Conservation (phyloP, 2,329 filamentous ascomycete genomes). For the Botrytis byssoidea region DNA sequence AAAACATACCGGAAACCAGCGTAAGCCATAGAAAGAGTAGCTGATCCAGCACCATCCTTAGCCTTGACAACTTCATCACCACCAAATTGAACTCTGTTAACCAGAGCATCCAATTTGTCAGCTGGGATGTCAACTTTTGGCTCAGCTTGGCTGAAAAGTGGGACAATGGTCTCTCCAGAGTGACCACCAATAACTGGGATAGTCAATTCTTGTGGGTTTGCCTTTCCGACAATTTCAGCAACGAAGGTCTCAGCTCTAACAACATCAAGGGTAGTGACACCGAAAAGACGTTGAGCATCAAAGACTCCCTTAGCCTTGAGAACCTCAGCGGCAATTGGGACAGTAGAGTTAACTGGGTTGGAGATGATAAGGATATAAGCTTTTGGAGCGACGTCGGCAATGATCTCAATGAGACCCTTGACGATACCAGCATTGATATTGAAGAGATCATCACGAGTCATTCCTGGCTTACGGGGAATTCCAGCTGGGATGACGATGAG, state of each 20-base stretch:
- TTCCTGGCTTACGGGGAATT: constrained; percentile 91
- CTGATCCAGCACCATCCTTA: constrained; percentile 96
- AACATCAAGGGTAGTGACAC: constrained; percentile 98
- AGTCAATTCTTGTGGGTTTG: constrained; percentile 48
- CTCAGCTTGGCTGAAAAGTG: constrained; percentile 88
- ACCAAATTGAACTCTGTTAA: constrained; percentile 97
- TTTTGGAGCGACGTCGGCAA: constrained; percentile 81
- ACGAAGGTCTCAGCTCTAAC: constrained; percentile 98
- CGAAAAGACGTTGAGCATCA: constrained; percentile 98
- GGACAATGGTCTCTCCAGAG: constrained; percentile 97
- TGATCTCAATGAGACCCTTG: constrained; percentile 94
- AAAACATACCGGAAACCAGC: constrained; percentile 78
- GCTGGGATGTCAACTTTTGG: constrained; percentile 73
- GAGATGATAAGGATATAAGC: constrained; percentile 97
- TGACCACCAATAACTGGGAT: constrained; percentile 96
- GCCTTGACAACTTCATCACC: constrained; percentile 99
- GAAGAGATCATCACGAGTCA: constrained; percentile 99
- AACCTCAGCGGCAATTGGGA: constrained; percentile 95
- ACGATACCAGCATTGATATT: constrained; percentile 99
- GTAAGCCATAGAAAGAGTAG: constrained; percentile 99
- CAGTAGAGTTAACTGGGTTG: constrained; percentile 99
- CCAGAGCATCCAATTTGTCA: constrained; percentile 45
- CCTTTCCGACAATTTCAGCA: constrained; percentile 56
- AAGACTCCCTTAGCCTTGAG: constrained; percentile 95
- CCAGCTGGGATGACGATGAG: constrained; percentile 97